Evolutionary conservation across 306 rosid genomes (phyloP).

Genomic region (Albizia julibrissin): DNA sequence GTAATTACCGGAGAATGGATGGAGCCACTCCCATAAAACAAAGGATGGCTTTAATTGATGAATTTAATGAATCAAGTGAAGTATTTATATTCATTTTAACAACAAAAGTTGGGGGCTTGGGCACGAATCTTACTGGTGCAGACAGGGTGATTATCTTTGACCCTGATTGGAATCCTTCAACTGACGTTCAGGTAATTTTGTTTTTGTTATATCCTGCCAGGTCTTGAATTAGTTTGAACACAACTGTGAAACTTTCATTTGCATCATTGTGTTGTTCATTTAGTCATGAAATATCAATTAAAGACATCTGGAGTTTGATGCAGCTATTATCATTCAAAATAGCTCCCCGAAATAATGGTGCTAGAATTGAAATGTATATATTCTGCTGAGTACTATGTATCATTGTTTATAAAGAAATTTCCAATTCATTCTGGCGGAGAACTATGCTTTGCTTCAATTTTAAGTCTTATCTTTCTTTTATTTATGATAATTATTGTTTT

Average conservation of each 20-base stretch:
- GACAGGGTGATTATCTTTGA: conserved; percentile 92
- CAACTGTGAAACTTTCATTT: conserved; percentile 23
- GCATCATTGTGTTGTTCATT: conserved; percentile 20
- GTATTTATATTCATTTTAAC: conserved; percentile 88
- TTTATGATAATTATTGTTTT: conserved; percentile 32
- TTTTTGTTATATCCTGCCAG: neutral
- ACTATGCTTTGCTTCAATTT: conserved; percentile 25
- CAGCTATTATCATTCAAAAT: conserved; percentile 14
- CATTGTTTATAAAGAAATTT: conserved; percentile 31
- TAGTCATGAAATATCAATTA: neutral
- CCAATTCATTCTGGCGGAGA: conserved; percentile 20
- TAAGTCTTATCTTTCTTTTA: conserved; percentile 33
- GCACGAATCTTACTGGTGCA: conserved; percentile 95
- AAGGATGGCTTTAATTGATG: conserved; percentile 97
- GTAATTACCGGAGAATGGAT: conserved; percentile 88
- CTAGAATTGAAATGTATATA: neutral
- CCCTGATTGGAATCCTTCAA: conserved; percentile 99
- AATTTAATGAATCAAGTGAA: conserved; percentile 77
- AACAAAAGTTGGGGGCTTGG: conserved; percentile 97
- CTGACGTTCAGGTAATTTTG: conserved; percentile 79
- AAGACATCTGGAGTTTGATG: conserved; percentile 13
- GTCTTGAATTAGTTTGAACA: conserved; percentile 25
- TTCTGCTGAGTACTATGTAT: conserved; percentile 1
- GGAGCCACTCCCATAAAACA: conserved; percentile 87
- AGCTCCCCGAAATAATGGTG: neutral